Evolutionary conservation across 2,329 filamentous ascomycete genomes (phyloP), one percentile per base, ranked within the genome.

Genomic region (Mycocentrospora acerina): DNA sequence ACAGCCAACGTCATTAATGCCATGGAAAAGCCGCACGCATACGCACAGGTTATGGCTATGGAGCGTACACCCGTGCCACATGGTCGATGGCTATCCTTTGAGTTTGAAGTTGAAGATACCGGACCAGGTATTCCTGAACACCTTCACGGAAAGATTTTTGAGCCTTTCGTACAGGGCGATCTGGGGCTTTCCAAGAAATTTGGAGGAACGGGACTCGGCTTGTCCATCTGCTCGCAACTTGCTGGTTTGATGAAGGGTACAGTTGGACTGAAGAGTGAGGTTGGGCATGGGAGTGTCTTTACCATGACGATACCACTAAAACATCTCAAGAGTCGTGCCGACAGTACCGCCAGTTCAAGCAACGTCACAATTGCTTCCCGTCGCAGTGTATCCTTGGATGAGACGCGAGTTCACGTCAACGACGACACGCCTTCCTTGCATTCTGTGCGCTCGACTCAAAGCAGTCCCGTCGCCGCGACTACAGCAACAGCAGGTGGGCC

Each of bases 81-180:
- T 2, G 80, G 85, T 10, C 83, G 78, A 59, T 78, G 79, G n/a
- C 79, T 87, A 37, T 62, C 82, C 8, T 95, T 95, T 53, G 86
- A 94, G 58, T 95, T 95, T 44, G 86, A 94, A 60, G 88, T 95
- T 1, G 78, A 89, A 60, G 90, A 96, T 52, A 91, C 84, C 0
- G 90, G 90, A 0, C 90, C 89, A 0, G 90, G 90, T 18, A 95
- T 95, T 39, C 81, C 88, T 0, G 79, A 83, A 6, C 72, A 85
- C 48, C 80, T 94, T 65, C 88, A 90, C 53, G 75, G 87, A 40
- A 84, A 84, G 51, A 88, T 96, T 8, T 96, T 96, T 61, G 90
- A 95, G 64, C 90, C 90, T 1, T 96, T 96, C 59, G 87, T 95
- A 0, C 90, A 96, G 66, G 90, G 87, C n/a, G 90, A 95, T 60